phyloP scores from a whole-genome alignment of 371 early-diverging fungal species.

The Zychaea mexicana region DNA sequence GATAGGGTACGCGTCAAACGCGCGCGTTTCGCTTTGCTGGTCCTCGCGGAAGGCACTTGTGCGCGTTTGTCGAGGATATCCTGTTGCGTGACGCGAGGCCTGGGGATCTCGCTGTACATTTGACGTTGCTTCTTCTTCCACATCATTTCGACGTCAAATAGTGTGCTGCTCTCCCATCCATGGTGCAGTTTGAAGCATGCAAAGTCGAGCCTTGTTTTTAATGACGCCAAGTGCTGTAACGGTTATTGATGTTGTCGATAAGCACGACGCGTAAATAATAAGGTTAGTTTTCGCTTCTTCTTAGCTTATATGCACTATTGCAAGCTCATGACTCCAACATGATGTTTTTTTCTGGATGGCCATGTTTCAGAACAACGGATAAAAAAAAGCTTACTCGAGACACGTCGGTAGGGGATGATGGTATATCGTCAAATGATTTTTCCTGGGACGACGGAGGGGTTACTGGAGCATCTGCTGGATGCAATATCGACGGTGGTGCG shows the following conservation, averaged over 20 bases:
- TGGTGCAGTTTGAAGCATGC: constrained; percentile 44
- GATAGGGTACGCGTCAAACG: constrained; percentile 27
- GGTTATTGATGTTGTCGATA: neutral
- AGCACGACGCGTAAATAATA: neutral
- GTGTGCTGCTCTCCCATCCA: constrained; percentile 41
- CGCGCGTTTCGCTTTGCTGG: constrained; percentile 17
- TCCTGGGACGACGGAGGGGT: neutral
- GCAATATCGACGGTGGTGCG: neutral
- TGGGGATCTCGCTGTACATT: constrained; percentile 30
- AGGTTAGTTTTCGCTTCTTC: too few relatives aligned
- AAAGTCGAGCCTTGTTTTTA: constrained; percentile 38
- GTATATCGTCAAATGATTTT: neutral
- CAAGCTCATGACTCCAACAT: too few relatives aligned
- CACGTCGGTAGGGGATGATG: constrained; percentile 6
- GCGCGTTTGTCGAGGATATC: constrained; percentile 37
- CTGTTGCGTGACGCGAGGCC: constrained; percentile 42
- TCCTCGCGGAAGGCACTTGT: constrained; percentile 16
- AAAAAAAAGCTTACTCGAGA: constrained; percentile 19
- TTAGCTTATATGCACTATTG: too few relatives aligned
- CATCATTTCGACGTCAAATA: constrained; percentile 35
- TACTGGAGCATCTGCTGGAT: neutral
- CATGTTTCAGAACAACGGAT: neutral
- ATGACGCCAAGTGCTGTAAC: constrained; percentile 25
- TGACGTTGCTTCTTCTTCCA: constrained; percentile 40
- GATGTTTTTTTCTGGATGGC: too few relatives aligned